Evolutionary conservation across 1,284 basidiomycete genomes (phyloP).

Genomic region (Naganishia liquefaciens): DNA sequence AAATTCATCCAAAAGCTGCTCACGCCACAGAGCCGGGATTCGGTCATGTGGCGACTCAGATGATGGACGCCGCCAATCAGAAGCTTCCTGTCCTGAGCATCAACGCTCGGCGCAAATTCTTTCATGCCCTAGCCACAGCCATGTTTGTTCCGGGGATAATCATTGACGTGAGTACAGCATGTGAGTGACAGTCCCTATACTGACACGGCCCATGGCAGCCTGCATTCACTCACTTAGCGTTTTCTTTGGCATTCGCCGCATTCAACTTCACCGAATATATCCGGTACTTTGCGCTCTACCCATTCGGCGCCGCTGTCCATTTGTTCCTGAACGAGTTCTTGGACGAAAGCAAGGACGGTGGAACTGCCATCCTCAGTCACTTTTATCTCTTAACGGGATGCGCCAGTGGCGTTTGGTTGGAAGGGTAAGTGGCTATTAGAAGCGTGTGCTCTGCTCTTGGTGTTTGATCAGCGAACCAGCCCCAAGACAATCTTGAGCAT

Average conservation of each 20-base stretch:
- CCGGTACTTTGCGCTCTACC: constrained; percentile 97
- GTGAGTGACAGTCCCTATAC: constrained; percentile 20
- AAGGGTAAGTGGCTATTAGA: constrained; percentile 65
- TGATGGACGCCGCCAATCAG: constrained; percentile 82
- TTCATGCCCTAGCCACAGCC: constrained; percentile 90
- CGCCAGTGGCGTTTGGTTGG: constrained; percentile 90
- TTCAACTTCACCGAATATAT: constrained; percentile 97
- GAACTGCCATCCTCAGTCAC: constrained; percentile 94
- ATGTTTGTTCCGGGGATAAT: constrained; percentile 95
- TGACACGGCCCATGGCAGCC: constrained; percentile 61
- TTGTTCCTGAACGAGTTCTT: constrained; percentile 97
- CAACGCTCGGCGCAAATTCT: constrained; percentile 96
- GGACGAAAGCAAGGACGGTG: constrained; percentile 83
- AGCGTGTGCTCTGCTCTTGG: neutral
- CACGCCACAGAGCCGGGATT: constrained; percentile 26
- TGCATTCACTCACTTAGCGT: constrained; percentile 91
- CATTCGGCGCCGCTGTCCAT: constrained; percentile 89
- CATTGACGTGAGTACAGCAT: constrained; percentile 70
- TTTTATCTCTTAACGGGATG: constrained; percentile 96
- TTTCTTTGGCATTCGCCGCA: constrained; percentile 86
- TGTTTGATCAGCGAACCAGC: constrained; percentile 53
- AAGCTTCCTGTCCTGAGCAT: constrained; percentile 83
- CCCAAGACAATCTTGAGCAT: constrained; percentile 71
- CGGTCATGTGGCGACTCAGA: constrained; percentile 64
- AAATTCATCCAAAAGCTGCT: neutral